Evolutionary conservation across 352 stramenopile genomes (phyloP), one percentile per base, ranked within the genome.

Genomic region (Phytophthora pini): DNA sequence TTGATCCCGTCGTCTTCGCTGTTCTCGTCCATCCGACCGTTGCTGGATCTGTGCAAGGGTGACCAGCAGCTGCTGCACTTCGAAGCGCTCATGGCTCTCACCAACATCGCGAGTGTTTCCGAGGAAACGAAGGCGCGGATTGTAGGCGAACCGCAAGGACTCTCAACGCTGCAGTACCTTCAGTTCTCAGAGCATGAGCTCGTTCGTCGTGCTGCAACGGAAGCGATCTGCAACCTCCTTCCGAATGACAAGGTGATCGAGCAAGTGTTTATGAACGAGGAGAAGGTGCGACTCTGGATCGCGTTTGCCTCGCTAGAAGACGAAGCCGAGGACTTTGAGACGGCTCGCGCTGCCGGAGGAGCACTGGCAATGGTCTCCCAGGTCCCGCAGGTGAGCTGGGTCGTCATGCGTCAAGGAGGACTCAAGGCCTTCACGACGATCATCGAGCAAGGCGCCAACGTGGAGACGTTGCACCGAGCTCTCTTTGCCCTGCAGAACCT

Each of bases 121-220:
- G 84, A 98, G 6, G 91, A 98, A 60, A 98, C 96, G 31, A 98
- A 99, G 78, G 90, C 97, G 49, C 86, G 90, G 8, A 93, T 92
- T 22, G 70, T 93, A 0, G 65, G 56, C 0, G 81, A 92, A 39
- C 81, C 84, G 0, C 81, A 95, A 32, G 85, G 81, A 0, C 61
- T 95, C 1, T 88, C 79, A 12, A 94, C 87, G 36, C 61, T 95
- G 12, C 84, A 93, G 60, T 95, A 94, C 51, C 59, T 95, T 31
- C 97, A 99, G 88, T 99, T 99, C 76, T 98, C 91, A 3, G 96
- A 99, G 56, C 95, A 99, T 56, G 88, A 98, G 39, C 87, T 99
- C 58, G 96, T 99, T 55, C 91, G 97, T 56, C 88, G 95, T 53
- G 97, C 98, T 9, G 95, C 97, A 8, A 99, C 97, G 4, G 97